These are phyloP conservation scores for Starmerella etchellsii DNA, from an alignment of 805 yeast species.

Conservation along the genomic window DNA sequence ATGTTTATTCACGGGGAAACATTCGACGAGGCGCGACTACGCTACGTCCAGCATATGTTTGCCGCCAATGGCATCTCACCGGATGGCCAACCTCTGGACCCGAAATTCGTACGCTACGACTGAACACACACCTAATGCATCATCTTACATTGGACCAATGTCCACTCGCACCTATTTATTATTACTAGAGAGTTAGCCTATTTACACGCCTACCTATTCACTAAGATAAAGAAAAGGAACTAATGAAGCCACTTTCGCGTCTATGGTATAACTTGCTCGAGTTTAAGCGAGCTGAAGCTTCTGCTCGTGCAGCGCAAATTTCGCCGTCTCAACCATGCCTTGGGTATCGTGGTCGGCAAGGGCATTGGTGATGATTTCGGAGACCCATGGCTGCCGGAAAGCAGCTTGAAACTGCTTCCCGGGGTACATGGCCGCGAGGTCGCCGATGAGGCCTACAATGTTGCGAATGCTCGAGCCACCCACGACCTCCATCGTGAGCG, in stretches of 20 bases:
- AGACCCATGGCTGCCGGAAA: constrained; percentile 66
- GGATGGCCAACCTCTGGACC: constrained; percentile 58
- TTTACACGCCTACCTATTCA: no score
- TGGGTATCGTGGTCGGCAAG: constrained; percentile 46
- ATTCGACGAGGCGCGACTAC: constrained; percentile 59
- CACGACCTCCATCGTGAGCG: constrained; percentile 36
- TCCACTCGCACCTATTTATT: no score
- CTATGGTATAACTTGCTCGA: no score
- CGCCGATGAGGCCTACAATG: constrained; percentile 85
- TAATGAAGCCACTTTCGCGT: no score
- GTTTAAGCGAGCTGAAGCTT: constrained; percentile 36
- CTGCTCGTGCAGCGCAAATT: constrained; percentile 92
- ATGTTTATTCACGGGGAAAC: constrained; percentile 41
- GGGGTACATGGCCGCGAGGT: constrained; percentile 75
- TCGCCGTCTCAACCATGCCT: constrained; percentile 76
- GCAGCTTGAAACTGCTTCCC: constrained; percentile 57
- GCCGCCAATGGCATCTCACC: constrained; percentile 42
- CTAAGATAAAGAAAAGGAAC: no score
- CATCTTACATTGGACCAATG: no score
- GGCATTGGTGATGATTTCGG: constrained; percentile 65
- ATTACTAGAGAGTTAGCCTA: no score
- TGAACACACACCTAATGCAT: no score
- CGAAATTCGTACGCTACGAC: constrained; percentile 36
- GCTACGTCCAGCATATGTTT: constrained; percentile 37
- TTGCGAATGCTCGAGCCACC: constrained; percentile 67